Evolutionary conservation across 2,329 filamentous ascomycete species (phyloP).

Genomic region (Aspergillus pseudoterreus): DNA sequence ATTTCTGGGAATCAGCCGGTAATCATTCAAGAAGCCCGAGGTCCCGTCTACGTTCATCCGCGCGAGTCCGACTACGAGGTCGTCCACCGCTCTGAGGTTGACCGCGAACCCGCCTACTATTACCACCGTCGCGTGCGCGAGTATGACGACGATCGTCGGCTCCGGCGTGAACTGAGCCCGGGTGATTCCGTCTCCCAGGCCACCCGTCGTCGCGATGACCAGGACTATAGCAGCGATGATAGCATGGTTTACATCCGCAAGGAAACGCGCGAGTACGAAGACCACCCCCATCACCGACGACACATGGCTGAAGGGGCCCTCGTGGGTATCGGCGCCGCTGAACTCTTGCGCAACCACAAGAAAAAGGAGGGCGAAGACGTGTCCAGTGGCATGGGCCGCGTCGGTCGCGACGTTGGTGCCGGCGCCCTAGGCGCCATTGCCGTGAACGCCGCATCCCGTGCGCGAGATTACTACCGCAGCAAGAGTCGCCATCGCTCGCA

Average conservation of each 20-base stretch:
- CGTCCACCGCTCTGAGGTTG: constrained; percentile 55
- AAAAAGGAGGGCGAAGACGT: constrained; percentile 55
- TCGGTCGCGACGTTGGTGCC: constrained; percentile 53
- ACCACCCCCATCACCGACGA: constrained; percentile 50
- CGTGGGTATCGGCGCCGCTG: constrained; percentile 58
- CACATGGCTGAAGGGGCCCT: constrained; percentile 62
- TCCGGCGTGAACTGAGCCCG: constrained; percentile 47
- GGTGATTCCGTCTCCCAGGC: constrained; percentile 52
- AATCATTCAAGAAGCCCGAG: constrained; percentile 53
- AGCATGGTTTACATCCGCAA: constrained; percentile 59
- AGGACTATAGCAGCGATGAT: constrained; percentile 57
- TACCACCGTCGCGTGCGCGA: constrained; percentile 57
- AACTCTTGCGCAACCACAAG: constrained; percentile 56
- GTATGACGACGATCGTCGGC: constrained; percentile 48
- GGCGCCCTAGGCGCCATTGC: constrained; percentile 60
- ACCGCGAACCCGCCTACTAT: constrained; percentile 59
- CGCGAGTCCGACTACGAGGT: constrained; percentile 59
- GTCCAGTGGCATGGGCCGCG: constrained; percentile 48
- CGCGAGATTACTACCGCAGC: constrained; percentile 48
- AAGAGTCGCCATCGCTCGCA: constrained; percentile 42
- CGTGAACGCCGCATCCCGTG: constrained; percentile 54
- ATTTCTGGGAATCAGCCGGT: constrained; percentile 53
- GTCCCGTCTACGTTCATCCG: constrained; percentile 45
- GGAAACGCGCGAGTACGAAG: constrained; percentile 43
- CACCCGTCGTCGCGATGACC: constrained; percentile 36